Conservation (phyloP, 2,329 filamentous ascomycete genomes). For the Pyricularia sp. region DNA sequence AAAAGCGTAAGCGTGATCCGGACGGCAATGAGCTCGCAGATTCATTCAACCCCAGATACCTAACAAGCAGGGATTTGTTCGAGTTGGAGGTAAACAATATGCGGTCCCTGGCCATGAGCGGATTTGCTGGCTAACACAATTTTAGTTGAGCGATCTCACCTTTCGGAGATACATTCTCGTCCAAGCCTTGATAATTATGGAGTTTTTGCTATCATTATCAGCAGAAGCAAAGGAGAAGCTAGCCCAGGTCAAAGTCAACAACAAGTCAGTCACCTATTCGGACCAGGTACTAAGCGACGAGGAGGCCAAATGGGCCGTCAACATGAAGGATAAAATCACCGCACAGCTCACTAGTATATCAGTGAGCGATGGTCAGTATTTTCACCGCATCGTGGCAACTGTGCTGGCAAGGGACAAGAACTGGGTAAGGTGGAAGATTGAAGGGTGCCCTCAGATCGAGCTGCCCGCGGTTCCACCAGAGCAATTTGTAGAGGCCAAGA, state of each 20-base stretch:
- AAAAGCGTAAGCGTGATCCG: constrained; percentile 59
- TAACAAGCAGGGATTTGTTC: constrained; percentile 94
- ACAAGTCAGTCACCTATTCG: constrained; percentile 77
- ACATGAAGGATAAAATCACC: constrained; percentile 67
- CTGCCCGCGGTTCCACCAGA: constrained; percentile 55
- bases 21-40: constrained; percentile 52
- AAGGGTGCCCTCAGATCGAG: constrained; percentile 81
- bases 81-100: constrained; percentile 61
- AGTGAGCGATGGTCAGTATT: constrained; percentile 71
- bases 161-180: constrained; percentile 92
- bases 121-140: constrained; percentile 12
- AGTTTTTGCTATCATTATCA: constrained; percentile 88
- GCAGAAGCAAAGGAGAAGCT: constrained; percentile 70
- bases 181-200: constrained; percentile 84
- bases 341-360: constrained; percentile 53
- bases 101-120: constrained; percentile 3
- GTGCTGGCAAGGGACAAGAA: constrained; percentile 94
- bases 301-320: constrained; percentile 75
- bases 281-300: constrained; percentile 67
- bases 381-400: constrained; percentile 92
- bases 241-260: constrained; percentile 49
- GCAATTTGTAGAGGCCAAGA: constrained; percentile 57
- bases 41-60: constrained; percentile 91
- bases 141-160: constrained; percentile 76
- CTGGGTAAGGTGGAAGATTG: constrained; percentile 97